phyloP scores from a whole-genome alignment of 148 eudicot species.

The Camellia japonica region DNA sequence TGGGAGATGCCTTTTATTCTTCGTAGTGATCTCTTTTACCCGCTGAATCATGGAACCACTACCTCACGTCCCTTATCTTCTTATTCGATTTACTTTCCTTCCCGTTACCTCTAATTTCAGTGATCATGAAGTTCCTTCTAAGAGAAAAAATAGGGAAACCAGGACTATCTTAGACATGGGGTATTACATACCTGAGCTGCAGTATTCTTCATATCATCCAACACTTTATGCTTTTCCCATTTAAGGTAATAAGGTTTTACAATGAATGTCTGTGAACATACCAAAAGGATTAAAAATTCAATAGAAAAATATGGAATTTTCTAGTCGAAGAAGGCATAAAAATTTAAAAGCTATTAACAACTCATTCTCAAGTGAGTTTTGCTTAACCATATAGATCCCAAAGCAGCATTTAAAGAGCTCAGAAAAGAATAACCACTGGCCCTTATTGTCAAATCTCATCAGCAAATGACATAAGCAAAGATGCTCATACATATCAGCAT shows the following conservation, averaged over 20 bases:
- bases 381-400: neutral
- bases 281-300: neutral
- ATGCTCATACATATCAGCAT: neutral
- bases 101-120: too few relatives aligned
- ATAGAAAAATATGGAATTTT: too few relatives aligned
- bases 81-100: too few relatives aligned
- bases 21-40: too few relatives aligned
- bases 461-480: neutral
- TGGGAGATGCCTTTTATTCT: too few relatives aligned
- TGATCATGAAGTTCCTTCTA: neutral
- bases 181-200: conserved; percentile 64
- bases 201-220: conserved; percentile 64
- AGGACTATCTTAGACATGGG: neutral
- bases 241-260: conserved; percentile 73
- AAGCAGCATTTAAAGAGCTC: neutral
- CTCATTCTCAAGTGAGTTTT: neutral
- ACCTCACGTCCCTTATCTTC: too few relatives aligned
- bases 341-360: too few relatives aligned
- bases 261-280: conserved; percentile 63
- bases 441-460: neutral
- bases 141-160: neutral
- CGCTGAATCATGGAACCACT: too few relatives aligned
- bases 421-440: neutral
- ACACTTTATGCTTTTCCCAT: conserved; percentile 72
- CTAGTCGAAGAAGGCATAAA: too few relatives aligned